These are phyloP conservation scores for Synchytrium microbalum DNA, from an alignment of 371 early-diverging fungal species.

Conservation along the genomic window DNA sequence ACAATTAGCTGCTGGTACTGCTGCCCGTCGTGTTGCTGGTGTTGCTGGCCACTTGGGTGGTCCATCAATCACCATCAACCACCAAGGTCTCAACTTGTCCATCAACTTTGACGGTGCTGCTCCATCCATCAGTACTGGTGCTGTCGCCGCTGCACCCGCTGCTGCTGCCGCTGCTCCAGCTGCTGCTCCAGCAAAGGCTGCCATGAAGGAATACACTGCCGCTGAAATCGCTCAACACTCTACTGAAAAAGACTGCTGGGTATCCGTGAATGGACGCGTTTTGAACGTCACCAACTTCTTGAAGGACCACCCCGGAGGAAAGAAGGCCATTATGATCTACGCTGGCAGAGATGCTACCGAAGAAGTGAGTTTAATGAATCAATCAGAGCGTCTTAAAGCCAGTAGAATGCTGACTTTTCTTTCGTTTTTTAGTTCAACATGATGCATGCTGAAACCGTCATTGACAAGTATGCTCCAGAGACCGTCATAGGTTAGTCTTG, in stretches of 20 bases:
- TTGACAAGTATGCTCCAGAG: slow-evolving; percentile 79
- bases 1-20: slow-evolving; percentile 42
- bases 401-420: not conserved
- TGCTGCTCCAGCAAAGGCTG: slow-evolving; percentile 22
- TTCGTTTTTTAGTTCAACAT: slow-evolving; percentile 54
- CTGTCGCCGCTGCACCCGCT: slow-evolving; percentile 15
- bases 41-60: slow-evolving; percentile 60
- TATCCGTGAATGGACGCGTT: slow-evolving; percentile 85
- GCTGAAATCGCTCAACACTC: slow-evolving; percentile 81
- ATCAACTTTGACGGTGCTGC: slow-evolving; percentile 34
- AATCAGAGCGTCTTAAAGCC: too few species aligned
- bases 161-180: slow-evolving; percentile 24
- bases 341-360: slow-evolving; percentile 81
- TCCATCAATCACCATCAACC: slow-evolving; percentile 51
- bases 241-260: slow-evolving; percentile 88
- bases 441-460: slow-evolving; percentile 81
- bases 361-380: slow-evolving; percentile 42
- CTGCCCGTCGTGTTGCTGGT: slow-evolving; percentile 63
- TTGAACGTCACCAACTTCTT: slow-evolving; percentile 89
- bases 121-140: slow-evolving; percentile 20
- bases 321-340: slow-evolving; percentile 75
- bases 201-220: slow-evolving; percentile 24
- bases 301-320: slow-evolving; percentile 79
- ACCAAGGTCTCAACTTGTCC: slow-evolving; percentile 57
- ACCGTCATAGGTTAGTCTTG: slow-evolving; percentile 61